Evolutionary conservation across 1,139 yeast species (phyloP).

Genomic region (Scheffersomyces segobiensis): DNA sequence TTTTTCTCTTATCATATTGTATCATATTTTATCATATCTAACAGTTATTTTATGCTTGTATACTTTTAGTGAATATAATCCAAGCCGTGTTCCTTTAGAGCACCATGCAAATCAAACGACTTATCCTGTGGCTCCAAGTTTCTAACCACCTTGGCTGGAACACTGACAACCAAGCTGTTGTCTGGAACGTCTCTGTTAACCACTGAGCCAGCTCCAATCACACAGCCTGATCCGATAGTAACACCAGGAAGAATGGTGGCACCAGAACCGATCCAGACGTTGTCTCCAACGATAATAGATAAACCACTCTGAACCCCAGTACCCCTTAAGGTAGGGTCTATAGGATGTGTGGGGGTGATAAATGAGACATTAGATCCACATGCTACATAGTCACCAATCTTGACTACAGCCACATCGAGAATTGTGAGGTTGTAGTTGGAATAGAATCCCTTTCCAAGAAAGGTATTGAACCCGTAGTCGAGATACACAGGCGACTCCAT

Average conservation of each 20-base stretch:
- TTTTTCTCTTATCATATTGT: background rate
- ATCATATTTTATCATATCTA: background rate
- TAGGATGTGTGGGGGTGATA: background rate
- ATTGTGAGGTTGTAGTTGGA: background rate
- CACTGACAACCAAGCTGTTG: background rate
- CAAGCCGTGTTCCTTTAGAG: background rate
- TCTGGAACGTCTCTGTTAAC: background rate
- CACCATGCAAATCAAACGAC: background rate
- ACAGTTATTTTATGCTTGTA: background rate
- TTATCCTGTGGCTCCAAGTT: background rate
- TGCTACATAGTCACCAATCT: background rate
- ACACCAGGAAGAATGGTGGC: background rate
- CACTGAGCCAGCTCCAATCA: background rate
- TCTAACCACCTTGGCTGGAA: background rate
- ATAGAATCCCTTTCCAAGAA: background rate
- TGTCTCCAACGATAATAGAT: background rate
- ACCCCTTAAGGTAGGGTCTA: background rate
- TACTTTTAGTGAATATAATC: background rate
- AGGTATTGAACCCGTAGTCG: background rate
- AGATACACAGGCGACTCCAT: background rate
- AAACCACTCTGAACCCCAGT: background rate
- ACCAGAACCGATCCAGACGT: background rate
- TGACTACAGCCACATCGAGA: background rate
- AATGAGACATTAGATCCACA: background rate
- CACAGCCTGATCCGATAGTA: background rate